Base-by-base conservation (phyloP, 83 land plant genomes). In the Thuja plicata region DNA sequence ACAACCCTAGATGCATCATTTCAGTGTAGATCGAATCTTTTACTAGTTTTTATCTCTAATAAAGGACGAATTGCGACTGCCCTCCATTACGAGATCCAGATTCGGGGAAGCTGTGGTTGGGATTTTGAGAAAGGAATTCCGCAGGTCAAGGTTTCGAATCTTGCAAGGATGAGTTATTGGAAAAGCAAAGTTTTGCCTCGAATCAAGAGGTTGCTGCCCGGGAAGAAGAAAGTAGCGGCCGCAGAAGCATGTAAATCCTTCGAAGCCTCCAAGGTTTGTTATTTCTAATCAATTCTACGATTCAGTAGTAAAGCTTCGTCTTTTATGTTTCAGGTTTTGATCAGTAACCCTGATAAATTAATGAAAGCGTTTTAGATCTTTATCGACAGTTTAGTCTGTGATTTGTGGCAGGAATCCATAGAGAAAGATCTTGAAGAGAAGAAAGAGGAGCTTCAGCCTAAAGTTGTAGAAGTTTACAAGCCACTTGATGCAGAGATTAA, bases 181-280 rank as follows among this genome's bases (percentile, higher is more conserved):
- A 91, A 94, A 87, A 40, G 90, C 3, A 94, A 92, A 91, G 95
- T 93, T 66, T 90, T 93, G 62, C 95, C 95, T 19, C 89, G 85
- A 89, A 91, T 94, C 88, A 91, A 91, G 91, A 93, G 91, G 87
- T 89, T 88, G 19, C 91, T 94, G 52, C 60, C 86, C 52, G 85
- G 80, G 55, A 82, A 91, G 37, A 92, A 91, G 77, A 94, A 94
- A 86, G 78, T 88, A 4, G 93, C 91, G 37, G 94, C 94, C 43
- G 90, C 90, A 21, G 94, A 93, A 57, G 94, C 91, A 21, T 78
- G 54, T 89, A 93, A 90, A 85, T 86, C 93, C 57, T 94, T 94
- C 54, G 92, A 94, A 60, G 91, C 87, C 1, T 91, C 93, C 34
- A 93, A 93, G 92, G 94, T 91, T 9, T 24, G 54, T 34, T 21